phyloP scores from a whole-genome alignment of 257 asterid genomes.

The Cruciata laevipes region DNA sequence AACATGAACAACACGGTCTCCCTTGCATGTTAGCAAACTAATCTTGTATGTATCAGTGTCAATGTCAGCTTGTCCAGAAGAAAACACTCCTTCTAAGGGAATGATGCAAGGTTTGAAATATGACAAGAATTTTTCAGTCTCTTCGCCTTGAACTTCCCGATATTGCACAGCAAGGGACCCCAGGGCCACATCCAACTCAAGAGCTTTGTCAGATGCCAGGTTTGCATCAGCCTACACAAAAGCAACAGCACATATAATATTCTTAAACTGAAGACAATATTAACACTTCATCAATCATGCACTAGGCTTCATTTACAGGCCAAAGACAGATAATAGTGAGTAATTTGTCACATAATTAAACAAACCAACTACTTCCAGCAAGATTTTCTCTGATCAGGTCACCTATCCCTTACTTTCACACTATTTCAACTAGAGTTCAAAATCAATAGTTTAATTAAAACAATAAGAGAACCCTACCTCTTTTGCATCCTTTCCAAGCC shows the following conservation, averaged over 20 bases:
- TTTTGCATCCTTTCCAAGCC: constrained; percentile 72
- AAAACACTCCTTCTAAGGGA: constrained; percentile 64
- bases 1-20: constrained; percentile 74
- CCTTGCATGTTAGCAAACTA: constrained; percentile 72
- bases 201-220: constrained; percentile 44
- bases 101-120: constrained; percentile 87
- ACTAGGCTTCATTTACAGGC: neutral
- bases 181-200: constrained; percentile 71
- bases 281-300: constrained; percentile 2
- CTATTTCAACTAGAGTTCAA: neutral
- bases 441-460: neutral
- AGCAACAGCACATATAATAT: neutral
- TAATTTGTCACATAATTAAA: neutral
- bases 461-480: constrained; percentile 35
- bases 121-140: constrained; percentile 74
- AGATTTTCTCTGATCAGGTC: neutral
- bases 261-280: neutral
- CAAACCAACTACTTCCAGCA: neutral
- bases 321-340: neutral
- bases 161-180: constrained; percentile 86
- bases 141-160: constrained; percentile 85
- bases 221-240: constrained; percentile 21
- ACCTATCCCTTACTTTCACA: neutral
- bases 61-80: constrained; percentile 52
- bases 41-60: constrained; percentile 43